These are phyloP conservation scores for Penicillium verhagenii DNA, from an alignment of 495 filamentous ascomycete species.

Conservation along the genomic window DNA sequence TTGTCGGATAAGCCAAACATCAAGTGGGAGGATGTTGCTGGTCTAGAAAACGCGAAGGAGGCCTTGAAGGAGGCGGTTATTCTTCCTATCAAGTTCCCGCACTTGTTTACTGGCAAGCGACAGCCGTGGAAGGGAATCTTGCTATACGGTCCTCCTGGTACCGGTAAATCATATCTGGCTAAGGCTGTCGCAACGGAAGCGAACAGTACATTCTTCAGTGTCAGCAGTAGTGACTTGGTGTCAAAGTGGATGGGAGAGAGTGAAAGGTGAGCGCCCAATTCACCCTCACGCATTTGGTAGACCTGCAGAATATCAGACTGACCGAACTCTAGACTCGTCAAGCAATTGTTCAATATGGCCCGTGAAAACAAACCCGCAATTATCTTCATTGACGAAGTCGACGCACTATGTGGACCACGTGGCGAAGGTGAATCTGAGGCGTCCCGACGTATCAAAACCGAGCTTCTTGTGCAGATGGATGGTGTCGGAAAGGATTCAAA, in stretches of 20 bases:
- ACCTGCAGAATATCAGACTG: slow-evolving; percentile 10
- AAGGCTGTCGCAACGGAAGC: slow-evolving; percentile 98
- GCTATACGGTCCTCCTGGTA: slow-evolving; percentile 94
- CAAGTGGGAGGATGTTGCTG: slow-evolving; percentile 98
- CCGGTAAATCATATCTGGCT: slow-evolving; percentile 93
- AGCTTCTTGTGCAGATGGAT: slow-evolving; percentile 98
- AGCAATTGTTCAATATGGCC: slow-evolving; percentile 96
- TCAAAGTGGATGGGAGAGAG: slow-evolving; percentile 99
- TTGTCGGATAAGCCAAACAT: slow-evolving; percentile 92
- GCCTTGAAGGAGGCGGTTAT: slow-evolving; percentile 97
- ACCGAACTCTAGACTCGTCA: slow-evolving; percentile 69
- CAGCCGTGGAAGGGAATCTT: slow-evolving; percentile 98
- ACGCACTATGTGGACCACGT: slow-evolving; percentile 91
- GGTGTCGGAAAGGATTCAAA: slow-evolving; percentile 93
- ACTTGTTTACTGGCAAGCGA: slow-evolving; percentile 93
- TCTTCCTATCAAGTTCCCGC: slow-evolving; percentile 95
- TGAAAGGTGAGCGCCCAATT: slow-evolving; percentile 66
- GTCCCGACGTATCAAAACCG: slow-evolving; percentile 95
- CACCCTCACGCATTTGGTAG: background rate
- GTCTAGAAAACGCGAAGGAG: slow-evolving; percentile 91
- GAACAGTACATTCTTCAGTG: slow-evolving; percentile 99
- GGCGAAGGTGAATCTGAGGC: slow-evolving; percentile 98
- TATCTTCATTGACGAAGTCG: slow-evolving; percentile 99
- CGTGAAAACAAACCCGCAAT: slow-evolving; percentile 97
- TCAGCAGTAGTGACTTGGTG: slow-evolving; percentile 93